These are phyloP conservation scores for Obba rivulosa DNA, from an alignment of 768 basidiomycete species.

Conservation along the genomic window DNA sequence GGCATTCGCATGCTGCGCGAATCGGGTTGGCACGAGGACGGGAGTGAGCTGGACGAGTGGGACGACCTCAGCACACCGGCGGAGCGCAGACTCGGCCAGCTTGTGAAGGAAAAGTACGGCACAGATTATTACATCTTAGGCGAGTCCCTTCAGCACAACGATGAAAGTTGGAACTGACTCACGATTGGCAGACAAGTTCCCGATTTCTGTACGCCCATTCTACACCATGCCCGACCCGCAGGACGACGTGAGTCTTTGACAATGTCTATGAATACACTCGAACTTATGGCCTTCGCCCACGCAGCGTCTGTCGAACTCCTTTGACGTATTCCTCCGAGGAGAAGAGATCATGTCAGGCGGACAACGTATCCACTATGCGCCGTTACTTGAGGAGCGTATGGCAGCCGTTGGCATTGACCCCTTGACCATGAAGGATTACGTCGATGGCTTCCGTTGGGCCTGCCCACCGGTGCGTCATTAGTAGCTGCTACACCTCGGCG, in stretches of 20 bases:
- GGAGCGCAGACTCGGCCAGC: slow-evolving; percentile 86
- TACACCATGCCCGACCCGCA: slow-evolving; percentile 98
- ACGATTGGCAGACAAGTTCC: slow-evolving; percentile 97
- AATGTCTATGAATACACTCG: neutral
- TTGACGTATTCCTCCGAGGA: slow-evolving; percentile 99
- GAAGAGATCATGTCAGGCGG: slow-evolving; percentile 98
- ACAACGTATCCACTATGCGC: slow-evolving; percentile 91
- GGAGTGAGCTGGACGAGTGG: slow-evolving; percentile 29
- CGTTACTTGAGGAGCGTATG: slow-evolving; percentile 82
- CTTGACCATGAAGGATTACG: slow-evolving; percentile 83
- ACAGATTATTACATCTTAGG: slow-evolving; percentile 93
- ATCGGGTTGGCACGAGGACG: slow-evolving; percentile 33
- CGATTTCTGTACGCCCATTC: slow-evolving; percentile 88
- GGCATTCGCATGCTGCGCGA: slow-evolving; percentile 49
- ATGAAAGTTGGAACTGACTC: slow-evolving; percentile 2
- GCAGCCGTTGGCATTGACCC: slow-evolving; percentile 80
- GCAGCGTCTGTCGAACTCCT: slow-evolving; percentile 90
- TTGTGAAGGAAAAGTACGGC: slow-evolving; percentile 90
- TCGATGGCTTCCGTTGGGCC: slow-evolving; percentile 92
- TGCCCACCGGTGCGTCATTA: slow-evolving; percentile 56
- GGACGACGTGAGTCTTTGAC: slow-evolving; percentile 58
- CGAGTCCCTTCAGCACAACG: slow-evolving; percentile 7
- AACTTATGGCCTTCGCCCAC: neutral
- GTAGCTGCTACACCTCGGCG: neutral
- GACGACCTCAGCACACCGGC: slow-evolving; percentile 83